phyloP scores from a whole-genome alignment of 1,139 yeast species.

The Scheffersomyces quercinus region DNA sequence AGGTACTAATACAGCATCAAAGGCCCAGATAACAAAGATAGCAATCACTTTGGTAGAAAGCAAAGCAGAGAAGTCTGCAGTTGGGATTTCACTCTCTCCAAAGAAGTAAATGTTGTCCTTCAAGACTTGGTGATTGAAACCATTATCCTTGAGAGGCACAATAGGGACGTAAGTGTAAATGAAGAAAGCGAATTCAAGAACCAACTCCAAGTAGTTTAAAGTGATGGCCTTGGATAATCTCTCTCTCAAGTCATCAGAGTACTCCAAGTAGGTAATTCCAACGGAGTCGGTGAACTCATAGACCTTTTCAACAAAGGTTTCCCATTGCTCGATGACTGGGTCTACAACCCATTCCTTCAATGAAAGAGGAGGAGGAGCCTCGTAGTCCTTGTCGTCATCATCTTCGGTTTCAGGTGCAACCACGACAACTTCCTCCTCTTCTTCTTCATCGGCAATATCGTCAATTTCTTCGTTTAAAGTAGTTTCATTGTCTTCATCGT shows the following conservation, averaged over 20 bases:
- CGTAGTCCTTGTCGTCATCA: slow-evolving; percentile 23
- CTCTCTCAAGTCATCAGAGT: slow-evolving; percentile 50
- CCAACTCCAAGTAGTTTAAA: slow-evolving; percentile 43
- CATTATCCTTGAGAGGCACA: slow-evolving; percentile 40
- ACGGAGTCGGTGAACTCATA: slow-evolving; percentile 39
- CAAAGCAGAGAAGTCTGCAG: slow-evolving; percentile 41
- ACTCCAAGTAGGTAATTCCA: slow-evolving; percentile 42
- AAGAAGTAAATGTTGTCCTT: slow-evolving; percentile 36
- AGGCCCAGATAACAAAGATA: slow-evolving; percentile 43
- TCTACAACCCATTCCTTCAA: slow-evolving; percentile 40
- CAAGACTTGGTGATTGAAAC: slow-evolving; percentile 39
- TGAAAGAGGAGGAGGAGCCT: slow-evolving; percentile 43
- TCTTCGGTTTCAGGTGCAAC: slow-evolving; percentile 24
- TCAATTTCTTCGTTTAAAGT: slow-evolving; percentile 10
- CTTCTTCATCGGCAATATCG: slow-evolving; percentile 20
- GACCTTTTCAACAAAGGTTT: slow-evolving; percentile 26
- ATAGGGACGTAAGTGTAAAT: slow-evolving; percentile 36
- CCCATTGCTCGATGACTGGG: slow-evolving; percentile 37
- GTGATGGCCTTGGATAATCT: slow-evolving; percentile 49
- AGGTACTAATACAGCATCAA: slow-evolving; percentile 45
- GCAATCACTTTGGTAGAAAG: slow-evolving; percentile 28
- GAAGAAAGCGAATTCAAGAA: slow-evolving; percentile 39
- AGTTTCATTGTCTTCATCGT: slow-evolving; percentile 23
- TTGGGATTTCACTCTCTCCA: slow-evolving; percentile 21
- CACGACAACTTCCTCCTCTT: slow-evolving; percentile 21